Evolutionary conservation across 176 grass and related monocot species (phyloP), one percentile per base, ranked within the genome.

Genomic region (Poa pratensis): DNA sequence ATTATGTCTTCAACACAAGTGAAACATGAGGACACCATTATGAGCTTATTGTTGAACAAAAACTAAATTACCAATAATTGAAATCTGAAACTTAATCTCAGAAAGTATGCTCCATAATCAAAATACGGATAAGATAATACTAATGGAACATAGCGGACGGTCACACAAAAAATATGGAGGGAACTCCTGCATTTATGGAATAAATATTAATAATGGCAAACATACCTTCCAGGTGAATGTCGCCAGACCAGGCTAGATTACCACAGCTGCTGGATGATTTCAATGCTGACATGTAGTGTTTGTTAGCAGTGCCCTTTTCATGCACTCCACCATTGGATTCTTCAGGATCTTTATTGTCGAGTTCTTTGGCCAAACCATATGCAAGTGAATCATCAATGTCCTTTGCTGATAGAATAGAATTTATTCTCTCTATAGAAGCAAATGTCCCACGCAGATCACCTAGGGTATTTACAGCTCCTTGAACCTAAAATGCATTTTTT

Each of bases 341-440:
- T 75, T 78, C 90, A 17, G 71, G 35, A 54, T 94, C 81, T 85
- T 84, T 81, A 42, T 81, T 83, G 60, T 91, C 85, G 10, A 97
- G 69, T 86, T 98, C 91, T 87, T 98, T 95, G 49, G 92, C 90
- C 78, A 98, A 89, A 90, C 93, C 96, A 92, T 95, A 94, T 19
- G 96, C 91, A 83, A 98, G 93, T 86, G 96, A 94, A 46, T 92
- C 91, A 75, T 98, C 96, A 80, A 98, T 90, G 71, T 95, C 91
- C 78, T 86, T 73, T 37, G 85, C 83, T 75, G 89, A 83, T 39
- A 98, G 79, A 85, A 95, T 87, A 80, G 86, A 90, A 90, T 98
- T 98, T 82, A 98, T 98, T 82, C 96, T 91, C 76, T 98, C 93
- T 78, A 91, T 22, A 71, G 96, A 92, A 83, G 96, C 91, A 83